Base-by-base conservation (phyloP, 768 basidiomycete species). In the Mycena vitilis region DNA sequence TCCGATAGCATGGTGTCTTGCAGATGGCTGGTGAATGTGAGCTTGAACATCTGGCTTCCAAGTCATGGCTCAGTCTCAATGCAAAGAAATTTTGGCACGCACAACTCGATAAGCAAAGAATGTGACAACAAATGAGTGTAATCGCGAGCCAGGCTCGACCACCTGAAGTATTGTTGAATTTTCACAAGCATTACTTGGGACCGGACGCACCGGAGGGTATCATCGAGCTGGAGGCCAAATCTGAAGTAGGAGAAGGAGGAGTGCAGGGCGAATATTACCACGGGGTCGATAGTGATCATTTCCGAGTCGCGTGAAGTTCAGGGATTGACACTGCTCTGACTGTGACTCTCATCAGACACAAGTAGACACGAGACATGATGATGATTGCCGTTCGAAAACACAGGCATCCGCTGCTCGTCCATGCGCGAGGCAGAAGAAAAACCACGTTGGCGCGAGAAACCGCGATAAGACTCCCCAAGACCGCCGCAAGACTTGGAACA, bases 41-140 rank as follows among this genome's bases (percentile, higher is more conserved):
- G 66, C 66, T 12, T 58, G 60, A n/a, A 44, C 66, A 30, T 63
- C 66, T 68, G 15, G 20, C 16, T 36, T 36, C 12, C 20, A 25
- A 25, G 48, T 68, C 15, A 68, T 6, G 2, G 8, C 20, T 34
- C 40, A 9, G 9, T 23, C 45, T 16, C 6, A 13, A 51, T 20
- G 16, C 5, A 44, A 30, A 11, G 15, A 30, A 22, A 20, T 8
- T 8, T 16, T 37, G 30, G 20, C 40, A 62, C 66, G 54, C 55
- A 68, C 66, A 10, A 40, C 40, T 40, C 15, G 40, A 52, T 45
- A 63, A 45, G 30, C 58, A 68, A 68, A 36, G 66, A 68, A 68
- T 23, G 66, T 68, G 42, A 38, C 45, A 58, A 52, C 49, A 44
- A 68, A 68, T 62, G 66, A 68, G 44, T 52, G 66, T 58, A 37